These are phyloP conservation scores for Gliomastix tumulicola DNA, from an alignment of 2,329 filamentous ascomycete genomes.

Conservation along the genomic window DNA sequence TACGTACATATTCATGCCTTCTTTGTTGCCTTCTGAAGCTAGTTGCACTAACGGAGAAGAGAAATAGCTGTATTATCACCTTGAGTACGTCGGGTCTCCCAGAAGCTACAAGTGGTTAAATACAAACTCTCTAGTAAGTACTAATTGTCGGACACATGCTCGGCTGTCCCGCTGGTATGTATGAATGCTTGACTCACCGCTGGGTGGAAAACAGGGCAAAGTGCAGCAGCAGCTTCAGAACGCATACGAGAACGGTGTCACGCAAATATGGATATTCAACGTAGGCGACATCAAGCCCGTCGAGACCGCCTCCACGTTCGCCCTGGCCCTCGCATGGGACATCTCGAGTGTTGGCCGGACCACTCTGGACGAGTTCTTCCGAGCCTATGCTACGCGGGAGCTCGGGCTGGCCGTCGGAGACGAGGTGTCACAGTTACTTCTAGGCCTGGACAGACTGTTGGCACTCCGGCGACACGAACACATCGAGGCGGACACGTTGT, in stretches of 20 bases:
- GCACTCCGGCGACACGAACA: slow-evolving; percentile 54
- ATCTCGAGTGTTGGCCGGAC: slow-evolving; percentile 33
- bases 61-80: slow-evolving; percentile 40
- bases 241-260: slow-evolving; percentile 38
- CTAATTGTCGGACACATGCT: too few species aligned
- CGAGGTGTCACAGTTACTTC: slow-evolving; percentile 44
- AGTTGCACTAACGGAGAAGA: too few species aligned
- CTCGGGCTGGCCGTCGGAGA: slow-evolving; percentile 41
- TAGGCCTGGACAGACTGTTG: slow-evolving; percentile 39
- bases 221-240: slow-evolving; percentile 45
- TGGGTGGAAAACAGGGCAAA: slow-evolving; percentile 24
- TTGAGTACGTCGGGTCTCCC: slow-evolving; percentile 56
- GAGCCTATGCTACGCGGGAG: slow-evolving; percentile 38
- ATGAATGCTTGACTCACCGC: slow-evolving; percentile 30
- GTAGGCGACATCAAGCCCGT: slow-evolving; percentile 55
- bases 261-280: slow-evolving; percentile 56
- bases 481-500: slow-evolving; percentile 48
- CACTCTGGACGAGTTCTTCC: slow-evolving; percentile 32
- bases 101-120: slow-evolving; percentile 57
- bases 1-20: slow-evolving; percentile 14
- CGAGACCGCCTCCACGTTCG: slow-evolving; percentile 47
- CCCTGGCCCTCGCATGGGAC: slow-evolving; percentile 51
- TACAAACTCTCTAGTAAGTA: slow-evolving; percentile 48
- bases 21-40: slow-evolving; percentile 12
- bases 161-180: slow-evolving; percentile 45